Base-by-base conservation (phyloP, 768 basidiomycete genomes). In the Daedalea quercina region DNA sequence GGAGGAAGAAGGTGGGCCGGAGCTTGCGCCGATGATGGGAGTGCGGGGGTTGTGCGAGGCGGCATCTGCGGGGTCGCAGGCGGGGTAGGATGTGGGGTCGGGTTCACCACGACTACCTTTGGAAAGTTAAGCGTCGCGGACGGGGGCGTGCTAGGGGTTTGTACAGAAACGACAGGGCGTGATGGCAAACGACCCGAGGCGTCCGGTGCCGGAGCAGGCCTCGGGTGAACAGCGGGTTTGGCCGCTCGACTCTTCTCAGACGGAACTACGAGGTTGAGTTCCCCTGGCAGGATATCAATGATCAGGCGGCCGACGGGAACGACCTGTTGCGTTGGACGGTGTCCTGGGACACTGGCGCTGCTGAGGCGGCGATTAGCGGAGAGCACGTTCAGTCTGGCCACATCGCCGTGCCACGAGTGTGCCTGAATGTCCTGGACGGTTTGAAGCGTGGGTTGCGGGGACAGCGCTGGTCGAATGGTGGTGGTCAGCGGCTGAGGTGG, bases 81-180 rank as follows among this genome's bases (percentile, higher is more conserved):
- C 7, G 89, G 87, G 1, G 89, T 90, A 1, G 84, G 85, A 57
- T 84, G 84, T 2, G 87, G 87, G 0, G 87, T 89, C 17, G 87
- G 85, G 58, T 85, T 82, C 9, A 89, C 81, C 20, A 90, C 76
- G 15, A 88, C 76, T 6, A 90, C 75, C 24, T 76, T 73, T 13
- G 83, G 84, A 28, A 78, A 72, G 67, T 55, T 54, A 59, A 24
- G 66, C 59, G 1, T 60, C 22, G 60, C 22, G 1, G 67, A 57
- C 19, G 67, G 49, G 22, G 61, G 52, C 35, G 60, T 56, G 47
- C 55, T 58, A 35, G 66, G 66, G 25, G 64, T 49, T 53, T 63
- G 61, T 3, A 63, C 47, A 12, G 58, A 57, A 50, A 61, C 31
- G 51, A 60, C 54, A 9, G 60, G 58, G 13, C 55, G 53, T 26